Evolutionary conservation across 2,329 filamentous ascomycete genomes (phyloP).

Genomic region (Colletotrichum shisoi): DNA sequence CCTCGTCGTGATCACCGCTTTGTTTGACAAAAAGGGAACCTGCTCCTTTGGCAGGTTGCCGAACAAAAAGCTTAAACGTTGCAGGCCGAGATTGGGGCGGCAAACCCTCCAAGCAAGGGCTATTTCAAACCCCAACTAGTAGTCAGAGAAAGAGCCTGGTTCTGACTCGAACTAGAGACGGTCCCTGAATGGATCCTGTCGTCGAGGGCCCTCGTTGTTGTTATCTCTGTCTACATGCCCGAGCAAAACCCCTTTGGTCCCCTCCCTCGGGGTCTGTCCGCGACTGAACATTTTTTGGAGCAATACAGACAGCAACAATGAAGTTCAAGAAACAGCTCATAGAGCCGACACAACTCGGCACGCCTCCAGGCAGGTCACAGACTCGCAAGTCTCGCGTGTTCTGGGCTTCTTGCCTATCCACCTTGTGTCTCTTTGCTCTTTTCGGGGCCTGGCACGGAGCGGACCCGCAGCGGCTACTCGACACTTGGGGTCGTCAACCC

Average conservation of each 20-base stretch:
- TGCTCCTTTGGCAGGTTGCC: slow-evolving; percentile 4
- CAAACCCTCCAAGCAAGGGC: background rate
- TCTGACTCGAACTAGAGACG: background rate
- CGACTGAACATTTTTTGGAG: no score
- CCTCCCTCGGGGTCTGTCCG: background rate
- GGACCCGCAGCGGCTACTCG: background rate
- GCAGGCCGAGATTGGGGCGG: slow-evolving; percentile 1
- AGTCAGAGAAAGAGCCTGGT: background rate
- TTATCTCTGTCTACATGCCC: background rate
- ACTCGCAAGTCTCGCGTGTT: background rate
- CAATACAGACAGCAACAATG: slow-evolving; percentile 9
- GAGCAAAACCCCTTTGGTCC: background rate
- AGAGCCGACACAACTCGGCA: background rate
- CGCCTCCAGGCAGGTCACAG: background rate
- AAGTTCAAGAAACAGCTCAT: slow-evolving; percentile 17
- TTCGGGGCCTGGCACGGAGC: slow-evolving; percentile 2
- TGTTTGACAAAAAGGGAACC: slow-evolving; percentile 9
- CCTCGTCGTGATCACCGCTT: slow-evolving; percentile 18
- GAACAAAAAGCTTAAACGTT: slow-evolving; percentile 9
- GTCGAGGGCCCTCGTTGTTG: background rate
- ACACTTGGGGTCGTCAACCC: slow-evolving; percentile 6
- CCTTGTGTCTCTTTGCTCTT: slow-evolving; percentile 10
- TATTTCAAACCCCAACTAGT: background rate
- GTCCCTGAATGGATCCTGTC: background rate
- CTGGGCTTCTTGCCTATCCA: slow-evolving; percentile 6